Percentiles rank a stretch among this genome's conserved stretches.
These are phyloP conservation scores for Fusarium sp. DNA, from an alignment of 2,329 filamentous ascomycete genomes.

Conservation along the genomic window DNA sequence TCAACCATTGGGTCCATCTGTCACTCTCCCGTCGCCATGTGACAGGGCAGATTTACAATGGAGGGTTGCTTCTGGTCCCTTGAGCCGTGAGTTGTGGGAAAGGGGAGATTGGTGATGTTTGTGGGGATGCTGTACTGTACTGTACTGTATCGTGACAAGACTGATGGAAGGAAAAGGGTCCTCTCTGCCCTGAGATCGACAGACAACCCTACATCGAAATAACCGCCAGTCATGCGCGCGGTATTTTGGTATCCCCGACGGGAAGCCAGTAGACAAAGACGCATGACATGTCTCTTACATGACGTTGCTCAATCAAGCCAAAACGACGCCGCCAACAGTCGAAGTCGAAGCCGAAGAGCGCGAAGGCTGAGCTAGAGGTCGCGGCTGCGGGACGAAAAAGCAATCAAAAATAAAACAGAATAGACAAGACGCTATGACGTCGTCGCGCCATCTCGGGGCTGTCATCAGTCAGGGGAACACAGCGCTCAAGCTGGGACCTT, in stretches of 20 bases:
- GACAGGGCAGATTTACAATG: not conserved
- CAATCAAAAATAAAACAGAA: not conserved
- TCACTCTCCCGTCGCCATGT: not conserved
- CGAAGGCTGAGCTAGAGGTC: not conserved
- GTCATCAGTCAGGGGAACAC: not conserved
- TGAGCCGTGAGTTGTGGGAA: not conserved
- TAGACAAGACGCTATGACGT: slow-evolving; percentile 5
- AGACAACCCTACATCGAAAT: not conserved
- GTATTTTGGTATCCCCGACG: not conserved
- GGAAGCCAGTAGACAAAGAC: not conserved
- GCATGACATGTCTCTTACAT: not conserved
- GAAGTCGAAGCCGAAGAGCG: not conserved
- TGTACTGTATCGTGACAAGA: not conserved
- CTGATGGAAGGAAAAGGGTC: not conserved
- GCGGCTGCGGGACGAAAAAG: not conserved
- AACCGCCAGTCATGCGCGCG: not conserved
- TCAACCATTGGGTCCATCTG: not conserved
- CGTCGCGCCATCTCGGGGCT: not conserved
- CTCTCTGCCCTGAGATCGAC: not conserved
- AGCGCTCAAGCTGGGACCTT: not conserved
- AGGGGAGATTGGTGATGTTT: not conserved
- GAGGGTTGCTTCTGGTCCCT: not conserved
- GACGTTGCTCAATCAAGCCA: not conserved
- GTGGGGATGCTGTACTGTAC: not conserved
- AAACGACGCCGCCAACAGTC: not conserved